These are phyloP conservation scores for Fusarium guadeloupense DNA, from an alignment of 2,329 filamentous ascomycete species.

Conservation along the genomic window DNA sequence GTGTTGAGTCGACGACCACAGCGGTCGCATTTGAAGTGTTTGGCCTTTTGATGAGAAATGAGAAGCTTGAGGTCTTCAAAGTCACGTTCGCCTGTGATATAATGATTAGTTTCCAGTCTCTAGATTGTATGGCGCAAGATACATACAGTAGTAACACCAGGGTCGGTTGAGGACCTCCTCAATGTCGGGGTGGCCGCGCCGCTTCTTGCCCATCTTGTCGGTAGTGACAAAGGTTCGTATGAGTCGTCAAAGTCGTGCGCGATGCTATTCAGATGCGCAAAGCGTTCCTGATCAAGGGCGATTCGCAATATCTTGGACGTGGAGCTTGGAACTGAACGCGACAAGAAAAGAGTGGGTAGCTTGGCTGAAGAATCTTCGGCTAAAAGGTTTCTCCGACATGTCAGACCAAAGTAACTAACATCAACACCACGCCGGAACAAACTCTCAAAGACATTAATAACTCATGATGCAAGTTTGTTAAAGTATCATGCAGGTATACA, in stretches of 20 bases:
- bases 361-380: slow-evolving; percentile 42
- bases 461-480: background rate
- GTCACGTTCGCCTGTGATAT: slow-evolving; percentile 78
- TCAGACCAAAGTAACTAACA: background rate
- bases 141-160: slow-evolving; percentile 95
- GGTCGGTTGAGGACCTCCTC: slow-evolving; percentile 88
- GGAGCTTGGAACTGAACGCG: slow-evolving; percentile 38
- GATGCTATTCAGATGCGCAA: slow-evolving; percentile 21
- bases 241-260: slow-evolving; percentile 1
- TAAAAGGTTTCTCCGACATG: slow-evolving; percentile 3
- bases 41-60: slow-evolving; percentile 97
- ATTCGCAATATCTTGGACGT: slow-evolving; percentile 34
- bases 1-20: slow-evolving; percentile 91
- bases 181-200: slow-evolving; percentile 83
- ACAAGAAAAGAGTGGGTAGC: slow-evolving; percentile 42
- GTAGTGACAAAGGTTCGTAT: background rate
- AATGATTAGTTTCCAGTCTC: slow-evolving; percentile 39
- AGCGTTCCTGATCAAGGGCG: slow-evolving; percentile 28
- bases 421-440: background rate
- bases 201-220: slow-evolving; percentile 82
- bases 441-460: background rate
- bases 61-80: slow-evolving; percentile 98
- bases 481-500: slow-evolving; percentile 1
- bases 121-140: slow-evolving; percentile 13
- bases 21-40: slow-evolving; percentile 97